Base-by-base conservation (phyloP, 495 filamentous ascomycete species). In the Pseudomonodictys pantanalensis region DNA sequence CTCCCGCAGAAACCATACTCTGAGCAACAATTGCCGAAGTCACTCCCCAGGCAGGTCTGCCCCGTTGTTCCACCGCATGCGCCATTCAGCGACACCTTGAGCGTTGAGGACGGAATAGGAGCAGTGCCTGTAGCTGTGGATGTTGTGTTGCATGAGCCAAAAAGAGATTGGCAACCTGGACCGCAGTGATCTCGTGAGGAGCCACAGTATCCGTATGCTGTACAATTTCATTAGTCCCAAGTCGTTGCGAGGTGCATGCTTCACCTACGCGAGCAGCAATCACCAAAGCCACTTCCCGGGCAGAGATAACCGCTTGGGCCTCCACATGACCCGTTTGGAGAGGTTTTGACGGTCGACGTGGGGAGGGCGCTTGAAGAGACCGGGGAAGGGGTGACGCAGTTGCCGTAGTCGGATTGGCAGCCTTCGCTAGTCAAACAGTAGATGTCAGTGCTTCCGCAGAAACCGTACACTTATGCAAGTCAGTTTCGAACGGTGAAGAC, bases 351-450 rank as follows among this genome's bases (percentile, higher is more conserved):
- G 8, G 47, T 50, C 25, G 47, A 28, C n/a, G 47, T 50, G n/a
- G 47, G 47, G 3, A 24, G 28, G 20, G 39, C 25, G n/a, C 28
- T 44, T 23, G 22, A 44, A 17, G 56, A 45, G 56, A 43, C 24
- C 24, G 43, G 43, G 1, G 50, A 55, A 8, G 35, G 48, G 5
- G 35, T 17, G 29, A n/a, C 44, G 51, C 58, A 62, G 30, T 11
- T 44, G n/a, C 58, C 58, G 42, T 42, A 62, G 9, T 15, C 43
- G 44, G 18, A 10, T 42, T 62, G 58, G 32, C 58, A 62, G 29
- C 58, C 58, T 42, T 44, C 51, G 50, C 15, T 38, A 26, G 25
- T 18, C 30, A 23, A 24, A 45, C 52, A 62, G 32, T 62, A 56
- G 5, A 23, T 23, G 5, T 29, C 8, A 1, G 58, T 46, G 29